Evolutionary conservation across 2,329 filamentous ascomycete genomes (phyloP).

Genomic region (Ambrosiella beaveri): DNA sequence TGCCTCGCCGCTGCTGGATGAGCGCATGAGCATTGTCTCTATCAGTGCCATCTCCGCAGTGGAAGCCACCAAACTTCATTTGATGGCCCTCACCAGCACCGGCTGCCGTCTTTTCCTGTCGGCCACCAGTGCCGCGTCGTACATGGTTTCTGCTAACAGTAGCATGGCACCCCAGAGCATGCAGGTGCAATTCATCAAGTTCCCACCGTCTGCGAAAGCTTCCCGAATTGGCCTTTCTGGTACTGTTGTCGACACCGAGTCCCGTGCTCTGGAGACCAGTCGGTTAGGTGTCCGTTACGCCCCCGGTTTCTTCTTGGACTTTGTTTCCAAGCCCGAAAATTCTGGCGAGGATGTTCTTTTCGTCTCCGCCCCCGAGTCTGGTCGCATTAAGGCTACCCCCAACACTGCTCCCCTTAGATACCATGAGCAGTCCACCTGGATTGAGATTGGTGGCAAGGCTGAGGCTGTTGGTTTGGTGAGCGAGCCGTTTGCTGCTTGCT

Average conservation of each 20-base stretch:
- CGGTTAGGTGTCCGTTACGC: slow-evolving; percentile 46
- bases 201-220: slow-evolving; percentile 47
- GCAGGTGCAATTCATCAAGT: slow-evolving; percentile 94
- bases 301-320: slow-evolving; percentile 82
- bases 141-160: slow-evolving; percentile 42
- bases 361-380: slow-evolving; percentile 73
- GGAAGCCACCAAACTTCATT: slow-evolving; percentile 67
- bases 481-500: slow-evolving; percentile 50
- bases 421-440: slow-evolving; percentile 64
- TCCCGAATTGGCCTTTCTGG: slow-evolving; percentile 21
- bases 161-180: slow-evolving; percentile 71
- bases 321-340: slow-evolving; percentile 46
- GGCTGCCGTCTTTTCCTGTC: slow-evolving; percentile 87
- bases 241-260: slow-evolving; percentile 27
- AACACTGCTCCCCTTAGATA: slow-evolving; percentile 40
- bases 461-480: slow-evolving; percentile 68
- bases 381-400: slow-evolving; percentile 51
- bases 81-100: slow-evolving; percentile 79
- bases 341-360: slow-evolving; percentile 55
- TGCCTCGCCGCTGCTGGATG: slow-evolving; percentile 51
- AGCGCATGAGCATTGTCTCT: slow-evolving; percentile 57
- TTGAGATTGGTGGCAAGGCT: slow-evolving; percentile 54
- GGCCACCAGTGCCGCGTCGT: slow-evolving; percentile 60
- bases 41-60: slow-evolving; percentile 68
- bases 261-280: slow-evolving; percentile 31